Conservation (phyloP, 208 protist species). For the Leishmania amazonensis region DNA sequence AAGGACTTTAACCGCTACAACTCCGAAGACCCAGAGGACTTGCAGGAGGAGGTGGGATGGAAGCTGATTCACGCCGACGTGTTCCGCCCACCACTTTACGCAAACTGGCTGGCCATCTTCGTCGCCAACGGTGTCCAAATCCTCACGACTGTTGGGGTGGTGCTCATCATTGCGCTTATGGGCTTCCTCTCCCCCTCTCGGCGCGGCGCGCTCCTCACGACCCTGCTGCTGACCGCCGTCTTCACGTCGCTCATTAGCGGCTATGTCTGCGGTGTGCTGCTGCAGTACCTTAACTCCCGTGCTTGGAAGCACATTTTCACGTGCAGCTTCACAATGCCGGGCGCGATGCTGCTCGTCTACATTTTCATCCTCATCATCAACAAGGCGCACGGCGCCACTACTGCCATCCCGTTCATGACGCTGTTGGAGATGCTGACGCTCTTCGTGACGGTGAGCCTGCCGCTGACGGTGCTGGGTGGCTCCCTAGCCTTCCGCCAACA, state of each 20-base stretch:
- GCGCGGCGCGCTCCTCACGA: conserved; percentile 91
- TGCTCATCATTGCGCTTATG: conserved; percentile 92
- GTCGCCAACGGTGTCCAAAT: conserved; percentile 96
- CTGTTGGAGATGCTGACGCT: conserved; percentile 67
- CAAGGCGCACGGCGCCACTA: conserved; percentile 52
- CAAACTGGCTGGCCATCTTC: conserved; percentile 87
- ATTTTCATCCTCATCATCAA: conserved; percentile 72
- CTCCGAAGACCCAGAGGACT: conserved; percentile 50
- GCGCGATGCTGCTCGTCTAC: conserved; percentile 63
- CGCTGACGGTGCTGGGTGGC: conserved; percentile 95
- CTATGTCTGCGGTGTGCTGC: conserved; percentile 92
- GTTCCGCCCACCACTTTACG: conserved; percentile 92
- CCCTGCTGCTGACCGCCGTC: conserved; percentile 77
- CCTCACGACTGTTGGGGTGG: conserved; percentile 77
- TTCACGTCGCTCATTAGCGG: conserved; percentile 90
- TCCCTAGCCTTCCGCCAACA: conserved; percentile 94
- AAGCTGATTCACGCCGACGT: conserved; percentile 98
- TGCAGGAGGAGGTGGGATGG: conserved; percentile 93
- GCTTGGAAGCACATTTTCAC: conserved; percentile 93
- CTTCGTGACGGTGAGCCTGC: conserved; percentile 95
- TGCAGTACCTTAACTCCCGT: conserved; percentile 90
- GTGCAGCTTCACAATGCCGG: conserved; percentile 68
- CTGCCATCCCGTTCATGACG: conserved; percentile 61
- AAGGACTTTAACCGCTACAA: conserved; percentile 97
- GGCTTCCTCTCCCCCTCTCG: conserved; percentile 96